phyloP scores from a whole-genome alignment of 257 asterid genomes.

The Jacaranda copaia region DNA sequence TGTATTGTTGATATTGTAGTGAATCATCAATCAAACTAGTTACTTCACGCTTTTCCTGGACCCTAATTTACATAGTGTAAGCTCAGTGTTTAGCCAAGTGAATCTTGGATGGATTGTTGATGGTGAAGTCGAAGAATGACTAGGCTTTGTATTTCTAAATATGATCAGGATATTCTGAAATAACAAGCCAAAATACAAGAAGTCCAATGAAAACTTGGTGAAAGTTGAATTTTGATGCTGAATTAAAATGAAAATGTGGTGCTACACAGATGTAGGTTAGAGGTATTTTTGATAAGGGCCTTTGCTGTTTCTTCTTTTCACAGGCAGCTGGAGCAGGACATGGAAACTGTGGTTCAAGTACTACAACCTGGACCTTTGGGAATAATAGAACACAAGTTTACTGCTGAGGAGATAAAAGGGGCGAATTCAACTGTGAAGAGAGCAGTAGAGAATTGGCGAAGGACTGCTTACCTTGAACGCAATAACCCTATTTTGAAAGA shows the following conservation, averaged over 20 bases:
- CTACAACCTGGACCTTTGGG: slow-evolving; percentile 97
- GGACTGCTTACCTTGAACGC: slow-evolving; percentile 62
- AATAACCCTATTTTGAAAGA: slow-evolving; percentile 75
- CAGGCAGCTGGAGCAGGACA: slow-evolving; percentile 90
- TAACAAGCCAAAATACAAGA: neutral
- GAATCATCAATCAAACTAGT: no score
- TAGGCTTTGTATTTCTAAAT: neutral
- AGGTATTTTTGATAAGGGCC: neutral
- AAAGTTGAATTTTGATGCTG: neutral
- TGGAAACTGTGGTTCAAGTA: slow-evolving; percentile 85
- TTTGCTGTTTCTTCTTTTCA: slow-evolving; percentile 25
- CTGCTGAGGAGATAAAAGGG: slow-evolving; percentile 69
- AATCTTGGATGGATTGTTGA: neutral
- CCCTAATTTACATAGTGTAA: no score
- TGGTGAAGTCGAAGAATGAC: neutral
- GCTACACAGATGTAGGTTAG: no score
- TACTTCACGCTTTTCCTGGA: no score
- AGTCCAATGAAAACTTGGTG: neutral
- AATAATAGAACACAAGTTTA: slow-evolving; percentile 86
- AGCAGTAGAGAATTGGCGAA: slow-evolving; percentile 82
- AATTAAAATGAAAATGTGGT: no score
- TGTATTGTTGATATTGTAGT: no score
- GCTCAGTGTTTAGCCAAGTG: neutral
- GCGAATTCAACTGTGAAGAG: slow-evolving; percentile 67
- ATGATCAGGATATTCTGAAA: neutral